phyloP scores from a whole-genome alignment of 1,284 basidiomycete genomes.

The Malassezia furfur region DNA sequence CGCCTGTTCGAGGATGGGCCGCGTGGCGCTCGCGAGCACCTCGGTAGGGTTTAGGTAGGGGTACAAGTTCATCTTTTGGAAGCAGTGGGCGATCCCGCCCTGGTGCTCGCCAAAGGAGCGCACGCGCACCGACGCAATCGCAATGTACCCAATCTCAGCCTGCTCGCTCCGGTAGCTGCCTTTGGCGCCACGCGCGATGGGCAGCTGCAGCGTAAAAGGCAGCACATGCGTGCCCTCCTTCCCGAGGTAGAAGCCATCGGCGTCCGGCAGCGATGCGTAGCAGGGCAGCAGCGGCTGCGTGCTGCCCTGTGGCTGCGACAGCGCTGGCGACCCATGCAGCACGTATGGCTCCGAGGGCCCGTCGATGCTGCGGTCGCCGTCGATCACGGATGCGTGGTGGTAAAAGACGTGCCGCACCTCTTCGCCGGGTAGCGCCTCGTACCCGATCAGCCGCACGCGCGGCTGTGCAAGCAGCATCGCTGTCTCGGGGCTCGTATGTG shows the following conservation, averaged over 20 bases:
- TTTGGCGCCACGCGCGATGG: conserved; percentile 62
- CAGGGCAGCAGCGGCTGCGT: conserved; percentile 52
- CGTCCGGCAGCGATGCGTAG: conserved; percentile 52
- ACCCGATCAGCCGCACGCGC: conserved; percentile 76
- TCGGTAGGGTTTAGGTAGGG: conserved; percentile 64
- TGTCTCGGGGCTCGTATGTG: conserved; percentile 53
- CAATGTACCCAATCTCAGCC: conserved; percentile 69
- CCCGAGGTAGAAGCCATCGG: conserved; percentile 60
- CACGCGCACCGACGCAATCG: conserved; percentile 71
- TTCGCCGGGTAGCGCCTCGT: conserved; percentile 62
- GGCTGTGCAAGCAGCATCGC: conserved; percentile 62
- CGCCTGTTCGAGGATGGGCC: conserved; percentile 59
- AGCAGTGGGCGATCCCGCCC: conserved; percentile 73
- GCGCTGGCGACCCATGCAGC: conserved; percentile 34
- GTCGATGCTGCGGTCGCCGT: conserved; percentile 31
- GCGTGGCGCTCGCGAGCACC: conserved; percentile 58
- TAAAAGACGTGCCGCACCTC: conserved; percentile 73
- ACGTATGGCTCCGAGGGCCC: conserved; percentile 41
- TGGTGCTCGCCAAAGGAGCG: conserved; percentile 55
- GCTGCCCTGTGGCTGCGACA: conserved; percentile 50
- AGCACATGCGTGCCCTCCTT: conserved; percentile 59
- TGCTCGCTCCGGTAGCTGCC: conserved; percentile 59
- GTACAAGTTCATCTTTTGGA: conserved; percentile 72
- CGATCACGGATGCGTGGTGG: conserved; percentile 62
- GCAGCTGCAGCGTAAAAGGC: conserved; percentile 70